Conservation (phyloP, 352 stramenopile species). For the Globisporangium nagaii region DNA sequence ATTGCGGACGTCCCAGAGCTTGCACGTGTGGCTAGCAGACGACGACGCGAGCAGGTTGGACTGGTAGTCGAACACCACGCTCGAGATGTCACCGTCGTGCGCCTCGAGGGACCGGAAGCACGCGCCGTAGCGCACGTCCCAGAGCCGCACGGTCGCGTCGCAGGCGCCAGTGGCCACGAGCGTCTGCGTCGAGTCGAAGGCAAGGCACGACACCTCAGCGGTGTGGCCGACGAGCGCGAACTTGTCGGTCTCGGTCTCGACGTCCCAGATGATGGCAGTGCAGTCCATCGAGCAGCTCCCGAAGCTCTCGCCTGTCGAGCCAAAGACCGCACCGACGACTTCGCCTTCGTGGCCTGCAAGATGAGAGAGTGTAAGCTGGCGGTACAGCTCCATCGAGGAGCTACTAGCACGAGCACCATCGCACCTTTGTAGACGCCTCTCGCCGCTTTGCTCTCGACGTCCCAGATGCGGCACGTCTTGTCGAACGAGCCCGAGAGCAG, state of each 20-base stretch:
- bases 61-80: constrained; percentile 57
- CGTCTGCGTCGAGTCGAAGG: constrained; percentile 36
- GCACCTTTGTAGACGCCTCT: constrained; percentile 34
- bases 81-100: constrained; percentile 53
- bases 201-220: constrained; percentile 62
- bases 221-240: constrained; percentile 48
- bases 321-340: constrained; percentile 47
- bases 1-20: constrained; percentile 66
- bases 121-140: constrained; percentile 59
- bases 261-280: constrained; percentile 61
- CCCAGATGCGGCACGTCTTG: constrained; percentile 72
- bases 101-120: constrained; percentile 68
- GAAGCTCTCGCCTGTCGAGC: constrained; percentile 29
- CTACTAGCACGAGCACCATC: neutral
- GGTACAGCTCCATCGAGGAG: too few relatives aligned
- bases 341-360: constrained; percentile 44
- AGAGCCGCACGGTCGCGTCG: constrained; percentile 64
- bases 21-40: constrained; percentile 51
- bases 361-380: neutral
- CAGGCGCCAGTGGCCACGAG: constrained; percentile 61
- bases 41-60: constrained; percentile 47
- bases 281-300: constrained; percentile 72
- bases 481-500: constrained; percentile 74
- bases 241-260: constrained; percentile 36
- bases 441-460: constrained; percentile 22